Evolutionary conservation across 2,329 filamentous ascomycete species (phyloP).

Genomic region (Fusarium oligoseptatum): DNA sequence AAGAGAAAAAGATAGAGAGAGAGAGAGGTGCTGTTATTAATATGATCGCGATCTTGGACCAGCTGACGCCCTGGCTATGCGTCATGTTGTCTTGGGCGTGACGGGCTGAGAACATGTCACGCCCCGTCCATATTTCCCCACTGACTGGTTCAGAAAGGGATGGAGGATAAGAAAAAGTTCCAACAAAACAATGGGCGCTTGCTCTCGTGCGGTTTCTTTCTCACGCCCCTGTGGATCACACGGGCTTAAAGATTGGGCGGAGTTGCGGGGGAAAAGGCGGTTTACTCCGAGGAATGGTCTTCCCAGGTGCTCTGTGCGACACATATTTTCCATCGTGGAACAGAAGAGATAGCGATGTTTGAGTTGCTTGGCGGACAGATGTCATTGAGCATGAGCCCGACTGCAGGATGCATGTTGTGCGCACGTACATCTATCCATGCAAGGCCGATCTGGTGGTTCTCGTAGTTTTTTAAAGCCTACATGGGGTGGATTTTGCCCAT

Average conservation of each 20-base stretch:
- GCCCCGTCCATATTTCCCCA: conserved; percentile 10
- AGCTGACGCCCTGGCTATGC: conserved; percentile 27
- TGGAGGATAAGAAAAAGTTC: background rate
- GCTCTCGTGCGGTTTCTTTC: background rate
- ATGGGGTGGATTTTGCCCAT: background rate
- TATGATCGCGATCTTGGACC: conserved; percentile 31
- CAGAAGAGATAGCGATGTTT: background rate
- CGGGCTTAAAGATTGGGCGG: background rate
- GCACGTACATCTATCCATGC: conserved; percentile 15
- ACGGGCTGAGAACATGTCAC: conserved; percentile 29
- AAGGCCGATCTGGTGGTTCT: conserved; percentile 36
- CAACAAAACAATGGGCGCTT: background rate
- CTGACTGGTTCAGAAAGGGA: background rate
- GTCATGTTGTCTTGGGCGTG: conserved; percentile 32
- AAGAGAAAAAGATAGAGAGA: background rate
- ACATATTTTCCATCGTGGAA: background rate
- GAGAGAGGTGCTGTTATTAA: conserved; percentile 6
- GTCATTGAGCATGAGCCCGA: conserved; percentile 8
- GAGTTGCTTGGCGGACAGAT: background rate
- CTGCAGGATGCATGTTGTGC: background rate
- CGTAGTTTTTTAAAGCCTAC: background rate
- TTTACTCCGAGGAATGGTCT: background rate
- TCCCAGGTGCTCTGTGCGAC: background rate
- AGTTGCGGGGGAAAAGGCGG: conserved; percentile 1
- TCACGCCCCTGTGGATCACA: background rate